Conservation (phyloP, 495 filamentous ascomycete genomes). For the Rusavskia elegans region DNA sequence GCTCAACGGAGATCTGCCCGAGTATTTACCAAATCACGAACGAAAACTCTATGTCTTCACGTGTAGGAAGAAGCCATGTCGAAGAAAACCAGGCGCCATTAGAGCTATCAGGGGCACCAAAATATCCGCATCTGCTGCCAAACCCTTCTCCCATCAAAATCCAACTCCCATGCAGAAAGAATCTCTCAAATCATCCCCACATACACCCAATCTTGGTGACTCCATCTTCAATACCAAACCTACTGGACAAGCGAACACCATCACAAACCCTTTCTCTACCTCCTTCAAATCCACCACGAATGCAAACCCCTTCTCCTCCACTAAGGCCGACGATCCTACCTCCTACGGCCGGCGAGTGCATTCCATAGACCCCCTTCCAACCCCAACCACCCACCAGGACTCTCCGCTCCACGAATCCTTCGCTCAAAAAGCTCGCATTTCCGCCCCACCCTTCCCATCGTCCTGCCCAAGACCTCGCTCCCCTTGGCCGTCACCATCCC, state of each 20-base stretch:
- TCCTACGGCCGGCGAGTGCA: conserved; percentile 19
- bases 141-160: conserved; percentile 13
- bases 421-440: conserved; percentile 45
- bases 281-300: conserved; percentile 12
- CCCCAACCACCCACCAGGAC: conserved; percentile 16
- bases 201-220: conserved; percentile 35
- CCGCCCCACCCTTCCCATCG: conserved; percentile 27
- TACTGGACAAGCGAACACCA: conserved; percentile 7
- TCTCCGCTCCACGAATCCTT: conserved; percentile 53
- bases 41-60: conserved; percentile 70
- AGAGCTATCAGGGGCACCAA: conserved; percentile 51
- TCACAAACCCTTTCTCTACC: conserved; percentile 30
- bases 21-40: conserved; percentile 72
- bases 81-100: conserved; percentile 67
- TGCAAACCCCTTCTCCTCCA: conserved; percentile 42
- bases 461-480: conserved; percentile 21
- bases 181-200: conserved; percentile 1
- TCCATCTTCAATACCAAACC: conserved; percentile 36
- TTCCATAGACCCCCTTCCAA: conserved; percentile 25
- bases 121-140: conserved; percentile 20
- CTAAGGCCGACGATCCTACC: conserved; percentile 15
- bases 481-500: conserved; percentile 58
- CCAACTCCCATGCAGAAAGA: conserved; percentile 13
- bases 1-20: conserved; percentile 79
- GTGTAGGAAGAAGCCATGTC: conserved; percentile 65